Base-by-base conservation (phyloP, 176 grass and related monocot genomes). In the Ensete ventricosum region DNA sequence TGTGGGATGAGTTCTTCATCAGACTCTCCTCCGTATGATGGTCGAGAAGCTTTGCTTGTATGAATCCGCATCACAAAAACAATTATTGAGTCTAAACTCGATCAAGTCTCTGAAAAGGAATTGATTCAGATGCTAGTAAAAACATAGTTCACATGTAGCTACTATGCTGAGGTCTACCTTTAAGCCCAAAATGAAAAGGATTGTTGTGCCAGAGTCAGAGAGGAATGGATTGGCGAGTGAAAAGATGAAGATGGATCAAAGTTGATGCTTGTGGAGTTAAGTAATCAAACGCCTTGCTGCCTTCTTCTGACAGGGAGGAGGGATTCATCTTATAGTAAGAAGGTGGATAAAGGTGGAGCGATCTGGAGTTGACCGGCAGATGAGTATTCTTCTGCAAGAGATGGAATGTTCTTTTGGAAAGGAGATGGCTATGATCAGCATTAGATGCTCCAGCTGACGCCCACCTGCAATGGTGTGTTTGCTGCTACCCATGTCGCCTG, bases 361-460 rank as follows among this genome's bases (percentile, higher is more conserved):
- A 16, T n/a, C 78, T 80, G 78, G 78, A 80, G 78, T 73, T 80
- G 78, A 80, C 78, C 54, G 69, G 20, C 69, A 72, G 68, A 52
- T 62, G 78, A 73, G 68, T 73, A 14, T 62, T 62, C 16, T 63
- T 7, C 54, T 20, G 74, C 69, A 64, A 83, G 80, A 57, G 3
- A 34, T 5, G 29, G 81, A 17, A 19, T 62, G 49, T 62, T 21
- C 27, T 50, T 48, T n/a, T 20, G 1, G 13, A 62, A 50, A 21
- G 16, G 2, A n/a, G 8, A 55, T 14, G 17, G 52, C 23, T 64
- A 84, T 85, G 87, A 81, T 72, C 80, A 87, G 90, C 90, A 93
- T 85, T 93, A 93, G 87, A 93, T 93, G 90, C 90, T 83, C 80
- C 81, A 69, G 76, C 82, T 87, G 84, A 85, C 67, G 65, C 80